Conservation (phyloP, 2,329 filamentous ascomycete genomes). For the Alternaria metachromatica region DNA sequence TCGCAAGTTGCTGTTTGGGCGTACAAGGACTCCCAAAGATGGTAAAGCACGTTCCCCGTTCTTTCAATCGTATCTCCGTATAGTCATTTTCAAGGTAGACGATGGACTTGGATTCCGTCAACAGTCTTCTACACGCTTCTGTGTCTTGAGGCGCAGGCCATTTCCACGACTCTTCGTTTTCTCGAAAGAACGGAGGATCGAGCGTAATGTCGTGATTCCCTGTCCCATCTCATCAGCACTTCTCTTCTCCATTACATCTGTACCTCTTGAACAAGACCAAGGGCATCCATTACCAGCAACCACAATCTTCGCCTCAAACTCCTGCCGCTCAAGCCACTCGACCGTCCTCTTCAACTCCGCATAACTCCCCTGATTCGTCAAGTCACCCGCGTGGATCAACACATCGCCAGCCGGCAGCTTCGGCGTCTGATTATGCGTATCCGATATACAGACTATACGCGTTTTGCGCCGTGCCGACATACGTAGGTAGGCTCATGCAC, state of each 20-base stretch:
- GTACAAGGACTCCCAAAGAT: slow-evolving; percentile 76
- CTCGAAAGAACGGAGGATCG: slow-evolving; percentile 66
- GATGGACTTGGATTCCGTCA: slow-evolving; percentile 60
- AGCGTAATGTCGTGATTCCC: slow-evolving; percentile 80
- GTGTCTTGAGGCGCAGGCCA: slow-evolving; percentile 63
- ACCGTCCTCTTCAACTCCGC: slow-evolving; percentile 66
- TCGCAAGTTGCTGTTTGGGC: slow-evolving; percentile 55
- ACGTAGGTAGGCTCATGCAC: neutral
- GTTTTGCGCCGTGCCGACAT: slow-evolving; percentile 48
- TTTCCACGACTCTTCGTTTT: slow-evolving; percentile 63
- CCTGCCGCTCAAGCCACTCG: slow-evolving; percentile 69
- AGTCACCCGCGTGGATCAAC: slow-evolving; percentile 76
- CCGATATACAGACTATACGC: slow-evolving; percentile 76
- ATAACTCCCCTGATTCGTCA: slow-evolving; percentile 73
- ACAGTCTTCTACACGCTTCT: slow-evolving; percentile 60
- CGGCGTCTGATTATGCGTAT: slow-evolving; percentile 72
- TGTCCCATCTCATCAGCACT: slow-evolving; percentile 35
- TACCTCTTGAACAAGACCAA: neutral
- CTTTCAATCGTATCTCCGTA: slow-evolving; percentile 61
- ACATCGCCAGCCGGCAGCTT: slow-evolving; percentile 75
- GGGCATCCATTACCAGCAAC: slow-evolving; percentile 62
- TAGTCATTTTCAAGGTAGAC: slow-evolving; percentile 70
- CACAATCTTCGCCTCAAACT: slow-evolving; percentile 74
- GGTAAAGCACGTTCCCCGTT: slow-evolving; percentile 66
- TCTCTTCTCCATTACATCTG: neutral